phyloP scores from a whole-genome alignment of 345 rosid genomes.

The Populus davidiana region DNA sequence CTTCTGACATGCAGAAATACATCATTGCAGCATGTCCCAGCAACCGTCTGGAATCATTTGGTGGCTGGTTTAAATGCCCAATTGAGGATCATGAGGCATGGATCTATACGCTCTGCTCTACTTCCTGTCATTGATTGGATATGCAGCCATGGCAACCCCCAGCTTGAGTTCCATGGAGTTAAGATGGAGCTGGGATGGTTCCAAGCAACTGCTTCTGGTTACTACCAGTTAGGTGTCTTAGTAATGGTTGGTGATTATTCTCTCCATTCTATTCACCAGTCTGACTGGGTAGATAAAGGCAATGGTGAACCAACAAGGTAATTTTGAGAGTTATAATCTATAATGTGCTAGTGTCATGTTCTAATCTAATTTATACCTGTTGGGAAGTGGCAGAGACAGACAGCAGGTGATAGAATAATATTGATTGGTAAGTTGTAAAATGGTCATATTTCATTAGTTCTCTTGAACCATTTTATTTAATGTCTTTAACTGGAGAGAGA shows the following conservation, averaged over 20 bases:
- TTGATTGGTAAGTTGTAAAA: background rate
- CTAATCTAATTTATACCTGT: background rate
- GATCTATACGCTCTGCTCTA: conserved; percentile 73
- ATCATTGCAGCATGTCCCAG: conserved; percentile 70
- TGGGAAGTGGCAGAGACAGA: background rate
- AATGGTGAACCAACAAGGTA: conserved; percentile 60
- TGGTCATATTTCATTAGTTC: background rate
- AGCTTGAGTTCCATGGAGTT: conserved; percentile 86
- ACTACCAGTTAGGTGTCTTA: conserved; percentile 91
- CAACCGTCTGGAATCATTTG: conserved; percentile 90
- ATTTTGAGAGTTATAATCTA: background rate
- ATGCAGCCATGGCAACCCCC: conserved; percentile 84
- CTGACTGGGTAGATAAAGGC: conserved; percentile 44
- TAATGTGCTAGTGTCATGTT: background rate
- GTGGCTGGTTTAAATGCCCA: conserved; percentile 95
- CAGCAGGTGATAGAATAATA: background rate
- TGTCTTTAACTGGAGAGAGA: background rate
- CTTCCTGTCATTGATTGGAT: conserved; percentile 83
- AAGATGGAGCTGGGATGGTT: conserved; percentile 93
- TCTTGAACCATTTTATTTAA: background rate
- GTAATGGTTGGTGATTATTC: conserved; percentile 65
- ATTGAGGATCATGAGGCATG: conserved; percentile 88
- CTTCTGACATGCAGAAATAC: conserved; percentile 9
- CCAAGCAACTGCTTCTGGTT: conserved; percentile 97
- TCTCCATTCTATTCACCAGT: conserved; percentile 34